A percentile compares a stretch with the other conserved stretches of the same genome.
Evolutionary conservation across 2,329 filamentous ascomycete genomes (phyloP).

Genomic region (Botrytis aclada): DNA sequence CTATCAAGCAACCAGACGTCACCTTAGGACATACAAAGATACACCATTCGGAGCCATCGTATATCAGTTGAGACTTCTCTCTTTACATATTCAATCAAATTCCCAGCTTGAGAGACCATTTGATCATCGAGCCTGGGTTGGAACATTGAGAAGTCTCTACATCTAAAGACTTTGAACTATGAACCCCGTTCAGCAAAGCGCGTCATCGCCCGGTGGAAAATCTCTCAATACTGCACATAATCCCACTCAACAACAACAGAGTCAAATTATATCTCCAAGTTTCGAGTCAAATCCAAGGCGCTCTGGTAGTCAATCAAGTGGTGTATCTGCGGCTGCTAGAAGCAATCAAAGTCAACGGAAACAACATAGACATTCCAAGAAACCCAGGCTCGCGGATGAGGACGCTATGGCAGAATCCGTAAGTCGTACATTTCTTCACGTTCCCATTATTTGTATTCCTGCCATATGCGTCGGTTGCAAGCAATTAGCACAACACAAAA

Average conservation of each 20-base stretch:
- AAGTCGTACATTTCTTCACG: slow-evolving; percentile 36
- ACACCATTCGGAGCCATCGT: neutral
- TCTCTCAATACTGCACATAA: slow-evolving; percentile 33
- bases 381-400: slow-evolving; percentile 73
- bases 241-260: slow-evolving; percentile 34
- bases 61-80: neutral
- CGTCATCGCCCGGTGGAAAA: slow-evolving; percentile 36
- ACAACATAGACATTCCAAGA: slow-evolving; percentile 79
- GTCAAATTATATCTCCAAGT: slow-evolving; percentile 30
- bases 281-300: slow-evolving; percentile 35
- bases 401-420: slow-evolving; percentile 82
- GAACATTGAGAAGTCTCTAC: neutral
- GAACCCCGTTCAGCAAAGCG: slow-evolving; percentile 36
- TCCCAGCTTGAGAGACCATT: neutral
- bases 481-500: neutral
- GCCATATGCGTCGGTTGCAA: too few species aligned
- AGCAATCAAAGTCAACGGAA: slow-evolving; percentile 75
- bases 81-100: slow-evolving; percentile 9
- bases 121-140: neutral
- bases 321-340: slow-evolving; percentile 51
- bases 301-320: slow-evolving; percentile 26
- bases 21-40: neutral
- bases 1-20: neutral
- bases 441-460: neutral
- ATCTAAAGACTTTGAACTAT: slow-evolving; percentile 25